A percentile compares a stretch with the other conserved stretches of the same genome.
Conservation (phyloP, 2,329 filamentous ascomycete genomes). For the Pyricularia grisea region DNA sequence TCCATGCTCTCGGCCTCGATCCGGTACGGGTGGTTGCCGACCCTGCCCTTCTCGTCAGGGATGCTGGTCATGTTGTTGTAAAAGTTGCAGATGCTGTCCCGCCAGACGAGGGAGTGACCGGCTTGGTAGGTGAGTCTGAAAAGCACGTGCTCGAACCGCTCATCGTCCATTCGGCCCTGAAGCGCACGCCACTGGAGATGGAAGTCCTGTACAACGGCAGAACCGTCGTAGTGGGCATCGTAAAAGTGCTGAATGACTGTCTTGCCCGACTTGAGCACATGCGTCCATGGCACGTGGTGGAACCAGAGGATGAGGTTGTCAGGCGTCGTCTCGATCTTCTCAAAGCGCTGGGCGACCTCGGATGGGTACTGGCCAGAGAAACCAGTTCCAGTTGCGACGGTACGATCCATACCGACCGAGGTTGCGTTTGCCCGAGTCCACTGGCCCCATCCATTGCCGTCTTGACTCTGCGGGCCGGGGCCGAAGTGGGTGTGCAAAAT, state of each 20-base stretch:
- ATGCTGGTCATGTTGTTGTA: conserved; percentile 54
- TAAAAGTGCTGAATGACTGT: conserved; percentile 53
- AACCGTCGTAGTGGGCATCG: conserved; percentile 42
- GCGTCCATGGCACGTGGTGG: conserved; percentile 62
- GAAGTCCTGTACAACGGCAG: conserved; percentile 52
- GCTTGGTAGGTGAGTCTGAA: conserved; percentile 56
- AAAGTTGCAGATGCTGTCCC: conserved; percentile 56
- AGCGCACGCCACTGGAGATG: conserved; percentile 43
- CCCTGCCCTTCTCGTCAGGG: conserved; percentile 42
- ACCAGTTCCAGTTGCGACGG: conserved; percentile 56
- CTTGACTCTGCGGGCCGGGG: conserved; percentile 56
- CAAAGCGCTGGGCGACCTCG: conserved; percentile 48
- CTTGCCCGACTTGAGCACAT: conserved; percentile 50
- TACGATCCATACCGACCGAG: conserved; percentile 63
- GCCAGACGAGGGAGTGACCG: conserved; percentile 62
- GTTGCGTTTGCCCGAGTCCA: conserved; percentile 57
- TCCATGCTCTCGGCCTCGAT: conserved; percentile 60
- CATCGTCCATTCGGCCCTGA: conserved; percentile 44
- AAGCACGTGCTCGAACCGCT: conserved; percentile 49
- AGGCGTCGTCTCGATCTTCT: conserved; percentile 52
- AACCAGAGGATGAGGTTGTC: conserved; percentile 65
- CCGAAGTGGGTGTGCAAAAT: conserved; percentile 60
- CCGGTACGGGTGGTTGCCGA: conserved; percentile 53
- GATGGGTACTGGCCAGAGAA: conserved; percentile 57
- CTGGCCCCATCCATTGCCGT: conserved; percentile 61